phyloP scores from a whole-genome alignment of 345 rosid species.

The Triadica sebifera region DNA sequence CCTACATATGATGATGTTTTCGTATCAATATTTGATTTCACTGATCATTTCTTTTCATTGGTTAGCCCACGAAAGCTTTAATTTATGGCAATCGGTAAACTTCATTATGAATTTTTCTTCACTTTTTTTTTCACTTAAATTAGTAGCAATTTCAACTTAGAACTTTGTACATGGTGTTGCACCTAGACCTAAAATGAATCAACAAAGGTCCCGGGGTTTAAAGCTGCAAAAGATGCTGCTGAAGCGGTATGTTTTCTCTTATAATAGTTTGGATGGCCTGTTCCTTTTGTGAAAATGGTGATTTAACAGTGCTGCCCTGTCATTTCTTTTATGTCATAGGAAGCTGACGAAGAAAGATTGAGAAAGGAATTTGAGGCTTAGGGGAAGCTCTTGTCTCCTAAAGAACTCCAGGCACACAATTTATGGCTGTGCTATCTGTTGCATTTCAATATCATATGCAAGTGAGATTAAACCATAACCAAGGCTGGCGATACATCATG shows the following conservation, averaged over 20 bases:
- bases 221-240: constrained; percentile 96
- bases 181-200: constrained; percentile 99
- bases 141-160: not conserved
- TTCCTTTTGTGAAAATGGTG: constrained; percentile 6
- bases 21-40: constrained; percentile 78
- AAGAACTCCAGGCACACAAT: constrained; percentile 89
- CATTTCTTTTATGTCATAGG: constrained; percentile 40
- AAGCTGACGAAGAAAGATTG: constrained; percentile 90
- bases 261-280: constrained; percentile 6
- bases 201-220: constrained; percentile 89
- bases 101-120: constrained; percentile 2
- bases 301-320: constrained; percentile 8
- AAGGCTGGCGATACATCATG: constrained; percentile 85
- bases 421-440: constrained; percentile 83
- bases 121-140: not conserved
- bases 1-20: constrained; percentile 87
- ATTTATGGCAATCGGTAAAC: constrained; percentile 88
- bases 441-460: constrained; percentile 91
- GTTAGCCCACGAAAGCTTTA: constrained; percentile 98
- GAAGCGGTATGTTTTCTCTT: constrained; percentile 61
- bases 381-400: constrained; percentile 52
- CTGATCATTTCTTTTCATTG: constrained; percentile 78
- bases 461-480: constrained; percentile 71
- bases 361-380: constrained; percentile 73
- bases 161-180: constrained; percentile 85